phyloP scores from a whole-genome alignment of 2,329 filamentous ascomycete species.

The Aureobasidium musti region DNA sequence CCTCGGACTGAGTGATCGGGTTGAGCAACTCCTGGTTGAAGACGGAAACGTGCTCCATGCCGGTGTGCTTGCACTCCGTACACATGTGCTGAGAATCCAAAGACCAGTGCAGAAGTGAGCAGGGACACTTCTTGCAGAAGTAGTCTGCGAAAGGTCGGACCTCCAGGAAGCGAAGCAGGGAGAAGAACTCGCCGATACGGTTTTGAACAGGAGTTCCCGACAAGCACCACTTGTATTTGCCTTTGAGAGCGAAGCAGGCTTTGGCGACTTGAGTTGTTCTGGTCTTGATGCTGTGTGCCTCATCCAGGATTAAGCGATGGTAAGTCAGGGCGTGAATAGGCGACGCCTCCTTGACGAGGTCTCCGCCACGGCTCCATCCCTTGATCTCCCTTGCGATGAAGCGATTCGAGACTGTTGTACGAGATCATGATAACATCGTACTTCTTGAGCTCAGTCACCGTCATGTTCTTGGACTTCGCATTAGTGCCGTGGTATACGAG shows the following conservation, averaged over 20 bases:
- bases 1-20: slow-evolving; percentile 59
- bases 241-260: slow-evolving; percentile 88
- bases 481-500: slow-evolving; percentile 90
- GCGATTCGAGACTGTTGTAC: slow-evolving; percentile 86
- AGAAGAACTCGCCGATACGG: slow-evolving; percentile 96
- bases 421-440: slow-evolving; percentile 97
- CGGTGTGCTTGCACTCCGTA: slow-evolving; percentile 65
- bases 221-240: slow-evolving; percentile 91
- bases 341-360: slow-evolving; percentile 75
- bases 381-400: slow-evolving; percentile 91
- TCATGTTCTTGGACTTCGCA: slow-evolving; percentile 74
- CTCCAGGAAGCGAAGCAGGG: slow-evolving; percentile 86
- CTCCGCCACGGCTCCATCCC: slow-evolving; percentile 79
- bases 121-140: slow-evolving; percentile 84
- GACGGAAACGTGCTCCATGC: slow-evolving; percentile 71
- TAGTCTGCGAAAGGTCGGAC: slow-evolving; percentile 89
- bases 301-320: slow-evolving; percentile 89
- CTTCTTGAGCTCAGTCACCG: slow-evolving; percentile 70
- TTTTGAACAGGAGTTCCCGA: slow-evolving; percentile 96
- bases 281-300: slow-evolving; percentile 92
- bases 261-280: slow-evolving; percentile 89
- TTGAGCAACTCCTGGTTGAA: slow-evolving; percentile 96
- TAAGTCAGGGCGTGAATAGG: slow-evolving; percentile 81
- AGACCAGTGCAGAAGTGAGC: slow-evolving; percentile 79
- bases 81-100: slow-evolving; percentile 73